phyloP scores from a whole-genome alignment of 306 rosid species.

The Luffa aegyptiaca region DNA sequence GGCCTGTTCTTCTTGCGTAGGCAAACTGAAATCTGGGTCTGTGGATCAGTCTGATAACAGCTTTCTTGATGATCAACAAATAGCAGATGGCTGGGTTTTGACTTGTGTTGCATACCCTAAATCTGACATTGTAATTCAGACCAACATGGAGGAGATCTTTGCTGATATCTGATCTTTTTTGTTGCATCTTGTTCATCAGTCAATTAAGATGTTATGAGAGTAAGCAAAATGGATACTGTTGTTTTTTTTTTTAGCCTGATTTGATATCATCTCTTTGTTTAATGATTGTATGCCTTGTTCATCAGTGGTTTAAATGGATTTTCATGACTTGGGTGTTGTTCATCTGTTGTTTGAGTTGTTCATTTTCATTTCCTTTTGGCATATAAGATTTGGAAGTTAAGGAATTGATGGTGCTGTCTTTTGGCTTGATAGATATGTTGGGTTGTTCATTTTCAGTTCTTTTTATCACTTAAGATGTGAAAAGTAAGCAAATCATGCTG shows the following conservation, averaged over 20 bases:
- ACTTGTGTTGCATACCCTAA: slow-evolving; percentile 67
- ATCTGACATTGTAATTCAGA: slow-evolving; percentile 39
- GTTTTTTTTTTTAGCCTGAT: not conserved
- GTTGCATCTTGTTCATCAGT: not conserved
- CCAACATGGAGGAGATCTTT: slow-evolving; percentile 83
- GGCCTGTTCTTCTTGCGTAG: slow-evolving; percentile 75
- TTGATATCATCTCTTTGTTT: not conserved
- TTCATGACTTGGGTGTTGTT: not conserved
- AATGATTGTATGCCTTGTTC: not conserved
- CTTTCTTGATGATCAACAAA: slow-evolving; percentile 75
- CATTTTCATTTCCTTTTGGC: not conserved
- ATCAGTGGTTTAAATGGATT: not conserved
- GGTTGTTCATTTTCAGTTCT: too few relatives aligned
- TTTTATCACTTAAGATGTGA: too few relatives aligned
- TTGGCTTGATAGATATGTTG: too few relatives aligned
- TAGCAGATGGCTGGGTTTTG: slow-evolving; percentile 32
- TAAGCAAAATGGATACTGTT: not conserved
- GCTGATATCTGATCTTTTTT: not conserved
- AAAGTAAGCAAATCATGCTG: not conserved
- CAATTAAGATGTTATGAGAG: not conserved
- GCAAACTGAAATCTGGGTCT: slow-evolving; percentile 28
- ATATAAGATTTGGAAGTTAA: not conserved
- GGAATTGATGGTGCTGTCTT: not conserved
- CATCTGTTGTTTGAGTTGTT: not conserved
- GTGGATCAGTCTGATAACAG: slow-evolving; percentile 61